phyloP scores from a whole-genome alignment of 805 yeast genomes.

The Cyberlindnera americana region DNA sequence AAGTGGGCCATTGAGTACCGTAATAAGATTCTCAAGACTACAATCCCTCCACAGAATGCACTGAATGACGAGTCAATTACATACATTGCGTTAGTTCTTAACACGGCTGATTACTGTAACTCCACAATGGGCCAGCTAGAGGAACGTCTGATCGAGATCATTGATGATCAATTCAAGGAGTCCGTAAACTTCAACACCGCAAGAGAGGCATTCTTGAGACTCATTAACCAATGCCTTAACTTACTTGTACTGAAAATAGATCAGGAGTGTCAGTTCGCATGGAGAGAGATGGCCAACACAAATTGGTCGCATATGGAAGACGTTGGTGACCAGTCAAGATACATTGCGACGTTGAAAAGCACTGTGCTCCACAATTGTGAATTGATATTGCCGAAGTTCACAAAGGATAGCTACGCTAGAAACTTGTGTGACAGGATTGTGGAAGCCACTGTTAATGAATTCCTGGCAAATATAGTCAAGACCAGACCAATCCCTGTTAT shows the following conservation, averaged over 20 bases:
- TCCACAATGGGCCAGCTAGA: slow-evolving; percentile 75
- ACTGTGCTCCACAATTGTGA: slow-evolving; percentile 43
- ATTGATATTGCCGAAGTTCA: slow-evolving; percentile 52
- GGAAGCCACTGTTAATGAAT: slow-evolving; percentile 56
- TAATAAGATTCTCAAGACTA: slow-evolving; percentile 44
- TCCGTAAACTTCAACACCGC: slow-evolving; percentile 48
- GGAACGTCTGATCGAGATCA: slow-evolving; percentile 47
- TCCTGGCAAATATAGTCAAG: slow-evolving; percentile 52
- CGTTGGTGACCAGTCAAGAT: slow-evolving; percentile 72
- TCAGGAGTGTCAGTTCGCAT: slow-evolving; percentile 59
- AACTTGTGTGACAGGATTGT: slow-evolving; percentile 73
- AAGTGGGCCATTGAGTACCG: slow-evolving; percentile 63
- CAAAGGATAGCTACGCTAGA: slow-evolving; percentile 67
- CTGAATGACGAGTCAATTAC: slow-evolving; percentile 57
- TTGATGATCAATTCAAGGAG: slow-evolving; percentile 40
- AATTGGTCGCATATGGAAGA: slow-evolving; percentile 66
- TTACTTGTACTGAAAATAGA: slow-evolving; percentile 55
- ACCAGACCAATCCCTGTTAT: slow-evolving; percentile 68
- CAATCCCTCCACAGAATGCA: slow-evolving; percentile 39
- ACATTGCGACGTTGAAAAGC: slow-evolving; percentile 54
- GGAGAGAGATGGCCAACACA: slow-evolving; percentile 79
- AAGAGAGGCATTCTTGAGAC: slow-evolving; percentile 51
- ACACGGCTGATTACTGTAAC: slow-evolving; percentile 88
- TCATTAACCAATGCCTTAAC: slow-evolving; percentile 56
- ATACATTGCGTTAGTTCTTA: slow-evolving; percentile 67